Conservation (phyloP, 805 yeast genomes). For the Lipomyces spencermartinsiae region DNA sequence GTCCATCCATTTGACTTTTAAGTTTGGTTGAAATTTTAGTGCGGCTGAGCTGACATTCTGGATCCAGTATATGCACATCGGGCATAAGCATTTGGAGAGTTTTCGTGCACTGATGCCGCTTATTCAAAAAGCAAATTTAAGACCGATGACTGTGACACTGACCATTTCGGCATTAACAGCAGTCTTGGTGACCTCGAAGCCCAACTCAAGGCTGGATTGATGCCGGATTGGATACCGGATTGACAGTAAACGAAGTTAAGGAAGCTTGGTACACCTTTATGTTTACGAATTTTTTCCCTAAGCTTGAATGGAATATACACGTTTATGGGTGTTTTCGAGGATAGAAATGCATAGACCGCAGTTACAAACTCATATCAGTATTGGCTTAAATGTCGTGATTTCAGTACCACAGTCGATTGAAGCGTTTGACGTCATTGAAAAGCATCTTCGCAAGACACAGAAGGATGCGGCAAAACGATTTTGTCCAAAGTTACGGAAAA, state of each 20-base stretch:
- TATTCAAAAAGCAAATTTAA: no score
- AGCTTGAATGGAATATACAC: slow-evolving; percentile 3
- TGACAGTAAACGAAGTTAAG: slow-evolving; percentile 7
- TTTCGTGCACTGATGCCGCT: no score
- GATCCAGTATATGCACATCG: no score
- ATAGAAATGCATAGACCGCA: not conserved
- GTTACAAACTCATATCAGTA: not conserved
- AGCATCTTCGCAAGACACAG: not conserved
- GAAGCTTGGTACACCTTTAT: slow-evolving; percentile 7
- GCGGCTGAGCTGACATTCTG: no score
- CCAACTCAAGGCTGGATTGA: slow-evolving; percentile 9
- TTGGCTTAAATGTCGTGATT: not conserved
- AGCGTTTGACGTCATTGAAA: slow-evolving; percentile 5
- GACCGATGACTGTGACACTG: no score
- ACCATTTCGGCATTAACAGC: slow-evolving; percentile 8
- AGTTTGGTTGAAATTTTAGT: no score
- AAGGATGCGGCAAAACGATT: slow-evolving; percentile 6
- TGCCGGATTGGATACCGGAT: slow-evolving; percentile 9
- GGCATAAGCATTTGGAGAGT: no score
- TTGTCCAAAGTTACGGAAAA: slow-evolving; percentile 6
- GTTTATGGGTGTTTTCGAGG: slow-evolving; percentile 2
- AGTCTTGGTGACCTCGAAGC: not conserved
- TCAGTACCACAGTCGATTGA: slow-evolving; percentile 4
- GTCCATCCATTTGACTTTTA: no score
- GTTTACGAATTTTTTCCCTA: not conserved